phyloP scores from a whole-genome alignment of 2,329 filamentous ascomycete genomes.

The Microcyclospora pomicola region DNA sequence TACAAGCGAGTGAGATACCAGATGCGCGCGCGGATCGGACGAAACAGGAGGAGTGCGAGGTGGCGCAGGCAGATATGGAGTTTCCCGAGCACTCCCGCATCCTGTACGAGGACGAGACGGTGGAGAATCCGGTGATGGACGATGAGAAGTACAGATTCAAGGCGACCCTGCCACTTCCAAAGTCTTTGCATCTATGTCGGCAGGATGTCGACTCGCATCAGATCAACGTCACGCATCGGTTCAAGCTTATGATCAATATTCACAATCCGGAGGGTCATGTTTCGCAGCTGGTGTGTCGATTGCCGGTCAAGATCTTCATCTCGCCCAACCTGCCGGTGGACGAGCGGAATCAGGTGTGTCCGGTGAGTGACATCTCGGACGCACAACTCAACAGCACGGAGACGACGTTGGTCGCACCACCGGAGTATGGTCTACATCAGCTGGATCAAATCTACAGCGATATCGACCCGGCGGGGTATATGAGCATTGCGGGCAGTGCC shows the following conservation, averaged over 20 bases:
- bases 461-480: slow-evolving; percentile 66
- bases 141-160: slow-evolving; percentile 49
- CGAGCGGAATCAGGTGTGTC: slow-evolving; percentile 64
- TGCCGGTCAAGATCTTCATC: slow-evolving; percentile 87
- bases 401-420: slow-evolving; percentile 60
- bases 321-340: slow-evolving; percentile 85
- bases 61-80: slow-evolving; percentile 25
- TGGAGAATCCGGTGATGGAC: slow-evolving; percentile 25
- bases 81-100: slow-evolving; percentile 24
- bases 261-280: slow-evolving; percentile 91
- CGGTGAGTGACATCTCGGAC: slow-evolving; percentile 26
- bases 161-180: slow-evolving; percentile 55
- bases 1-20: slow-evolving; percentile 21
- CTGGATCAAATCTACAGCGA: slow-evolving; percentile 86
- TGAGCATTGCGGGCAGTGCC: slow-evolving; percentile 33
- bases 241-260: slow-evolving; percentile 80
- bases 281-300: slow-evolving; percentile 80
- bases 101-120: slow-evolving; percentile 24
- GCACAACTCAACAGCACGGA: slow-evolving; percentile 37
- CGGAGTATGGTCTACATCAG: slow-evolving; percentile 78
- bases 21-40: slow-evolving; percentile 19
- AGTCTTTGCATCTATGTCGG: slow-evolving; percentile 66
- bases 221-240: slow-evolving; percentile 85
- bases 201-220: slow-evolving; percentile 81
- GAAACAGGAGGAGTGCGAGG: slow-evolving; percentile 24